Conservation (phyloP, 2,329 filamentous ascomycete species). For the Amesomyces nigricolor region DNA sequence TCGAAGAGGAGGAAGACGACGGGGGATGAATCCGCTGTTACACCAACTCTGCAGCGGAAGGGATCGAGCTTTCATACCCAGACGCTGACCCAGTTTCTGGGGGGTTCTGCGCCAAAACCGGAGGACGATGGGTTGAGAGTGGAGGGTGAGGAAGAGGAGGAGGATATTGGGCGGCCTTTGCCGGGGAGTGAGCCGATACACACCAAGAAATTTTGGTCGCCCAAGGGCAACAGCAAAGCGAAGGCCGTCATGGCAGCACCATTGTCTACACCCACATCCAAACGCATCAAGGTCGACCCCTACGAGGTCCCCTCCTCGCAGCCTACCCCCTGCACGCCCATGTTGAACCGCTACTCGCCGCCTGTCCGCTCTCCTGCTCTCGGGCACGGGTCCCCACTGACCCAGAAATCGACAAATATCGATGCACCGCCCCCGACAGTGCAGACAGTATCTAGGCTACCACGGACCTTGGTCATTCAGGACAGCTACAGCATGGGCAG, state of each 20-base stretch:
- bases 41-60: constrained; percentile 4
- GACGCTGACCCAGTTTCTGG: constrained; percentile 33
- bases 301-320: constrained; percentile 43
- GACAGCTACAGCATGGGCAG: constrained; percentile 40
- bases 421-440: constrained; percentile 22
- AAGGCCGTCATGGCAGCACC: constrained; percentile 29
- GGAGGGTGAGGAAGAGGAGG: constrained; percentile 26
- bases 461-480: constrained; percentile 37
- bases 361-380: too few species aligned
- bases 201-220: neutral
- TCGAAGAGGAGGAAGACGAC: constrained; percentile 29
- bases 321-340: constrained; percentile 38
- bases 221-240: constrained; percentile 9
- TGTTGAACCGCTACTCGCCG: constrained; percentile 34
- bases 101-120: constrained; percentile 14
- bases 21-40: constrained; percentile 24
- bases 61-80: constrained; percentile 31
- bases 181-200: neutral
- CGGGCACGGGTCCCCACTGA: constrained; percentile 34
- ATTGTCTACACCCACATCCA: constrained; percentile 38
- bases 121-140: constrained; percentile 18
- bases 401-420: constrained; percentile 33
- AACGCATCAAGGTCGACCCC: constrained; percentile 34
- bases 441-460: constrained; percentile 25
- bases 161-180: constrained; percentile 1